Percentiles rank a stretch among this genome's conserved stretches.
Conservation (phyloP, 2,329 filamentous ascomycete species). For the Monosporascus sp. region DNA sequence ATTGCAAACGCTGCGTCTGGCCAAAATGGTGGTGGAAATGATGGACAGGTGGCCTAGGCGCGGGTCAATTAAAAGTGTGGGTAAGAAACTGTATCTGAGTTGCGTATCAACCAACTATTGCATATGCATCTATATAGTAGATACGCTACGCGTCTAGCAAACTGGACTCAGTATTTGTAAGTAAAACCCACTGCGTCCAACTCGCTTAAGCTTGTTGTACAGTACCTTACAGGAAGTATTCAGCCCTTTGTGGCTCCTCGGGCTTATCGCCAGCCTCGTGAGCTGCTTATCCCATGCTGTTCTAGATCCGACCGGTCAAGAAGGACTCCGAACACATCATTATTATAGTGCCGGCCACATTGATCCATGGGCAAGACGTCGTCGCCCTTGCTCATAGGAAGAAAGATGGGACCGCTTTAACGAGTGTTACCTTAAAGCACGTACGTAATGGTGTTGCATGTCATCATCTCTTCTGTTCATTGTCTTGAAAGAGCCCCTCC, state of each 20-base stretch:
- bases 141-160: too few species aligned
- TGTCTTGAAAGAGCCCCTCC: background rate
- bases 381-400: conserved; percentile 10
- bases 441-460: too few species aligned
- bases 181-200: background rate
- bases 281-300: background rate
- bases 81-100: too few species aligned
- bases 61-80: too few species aligned
- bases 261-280: conserved; percentile 11
- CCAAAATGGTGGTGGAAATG: too few species aligned
- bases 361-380: conserved; percentile 22
- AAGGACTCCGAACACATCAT: background rate
- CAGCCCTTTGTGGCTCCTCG: conserved; percentile 5
- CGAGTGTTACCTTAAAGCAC: conserved; percentile 5
- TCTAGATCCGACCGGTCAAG: too few species aligned
- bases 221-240: conserved; percentile 3
- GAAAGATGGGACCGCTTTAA: conserved; percentile 29
- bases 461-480: background rate
- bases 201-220: conserved; percentile 2
- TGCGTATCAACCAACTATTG: too few species aligned
- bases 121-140: too few species aligned
- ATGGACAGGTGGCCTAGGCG: too few species aligned
- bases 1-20: too few species aligned
- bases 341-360: conserved; percentile 2
- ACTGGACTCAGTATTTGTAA: too few species aligned